Conservation (phyloP, 139 green algal species). For the Coelastrella sp. region DNA sequence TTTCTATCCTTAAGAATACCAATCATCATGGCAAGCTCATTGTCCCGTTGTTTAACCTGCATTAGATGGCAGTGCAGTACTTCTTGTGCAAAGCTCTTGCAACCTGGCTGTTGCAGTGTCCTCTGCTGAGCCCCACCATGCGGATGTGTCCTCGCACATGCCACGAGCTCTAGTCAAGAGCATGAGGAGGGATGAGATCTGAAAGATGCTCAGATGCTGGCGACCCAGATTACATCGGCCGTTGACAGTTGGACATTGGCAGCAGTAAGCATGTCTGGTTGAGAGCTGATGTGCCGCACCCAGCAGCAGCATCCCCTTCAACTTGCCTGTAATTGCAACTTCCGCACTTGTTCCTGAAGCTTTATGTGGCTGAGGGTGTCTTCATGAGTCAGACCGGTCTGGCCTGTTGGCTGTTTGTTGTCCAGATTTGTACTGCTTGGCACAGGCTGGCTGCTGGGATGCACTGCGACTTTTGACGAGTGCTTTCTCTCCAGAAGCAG, state of each 20-base stretch:
- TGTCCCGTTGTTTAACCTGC: slow-evolving; percentile 82
- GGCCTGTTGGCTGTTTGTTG: slow-evolving; percentile 18
- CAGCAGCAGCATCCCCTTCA: neutral
- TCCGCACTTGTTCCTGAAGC: slow-evolving; percentile 69
- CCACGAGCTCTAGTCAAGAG: too few species aligned
- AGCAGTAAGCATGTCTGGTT: too few species aligned
- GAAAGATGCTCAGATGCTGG: neutral
- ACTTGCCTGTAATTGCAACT: slow-evolving; percentile 76
- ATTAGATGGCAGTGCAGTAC: neutral
- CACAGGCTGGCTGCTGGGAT: neutral
- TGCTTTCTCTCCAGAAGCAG: neutral
- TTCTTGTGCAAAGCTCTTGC: neutral
- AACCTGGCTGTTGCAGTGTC: too few species aligned
- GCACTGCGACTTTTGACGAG: neutral
- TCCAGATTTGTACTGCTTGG: neutral
- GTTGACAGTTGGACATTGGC: too few species aligned
- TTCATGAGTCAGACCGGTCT: neutral
- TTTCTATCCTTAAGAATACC: slow-evolving; percentile 65
- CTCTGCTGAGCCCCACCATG: too few species aligned
- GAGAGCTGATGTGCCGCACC: too few species aligned
- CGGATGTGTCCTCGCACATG: too few species aligned
- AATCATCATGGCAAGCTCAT: slow-evolving; percentile 89
- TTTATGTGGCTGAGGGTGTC: too few species aligned
- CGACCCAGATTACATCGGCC: too few species aligned
- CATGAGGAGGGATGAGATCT: too few species aligned